A percentile compares a stretch with the other conserved stretches of the same genome.
Conservation (phyloP, 352 stramenopile genomes). For the Phytophthora pseudosyringae region DNA sequence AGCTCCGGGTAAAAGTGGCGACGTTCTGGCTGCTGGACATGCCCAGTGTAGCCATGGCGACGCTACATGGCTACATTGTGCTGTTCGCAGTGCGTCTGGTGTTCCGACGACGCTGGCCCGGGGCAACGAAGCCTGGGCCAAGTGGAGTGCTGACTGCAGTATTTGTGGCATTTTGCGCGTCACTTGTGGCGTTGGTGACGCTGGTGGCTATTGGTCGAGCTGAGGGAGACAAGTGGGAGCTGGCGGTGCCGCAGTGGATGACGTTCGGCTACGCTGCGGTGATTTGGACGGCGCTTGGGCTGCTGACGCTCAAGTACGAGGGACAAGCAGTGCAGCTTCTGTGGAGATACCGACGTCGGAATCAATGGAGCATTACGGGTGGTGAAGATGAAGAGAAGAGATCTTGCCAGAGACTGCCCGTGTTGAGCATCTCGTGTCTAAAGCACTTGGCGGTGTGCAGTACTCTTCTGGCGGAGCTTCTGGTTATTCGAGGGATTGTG, state of each 20-base stretch:
- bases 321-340: slow-evolving; percentile 28
- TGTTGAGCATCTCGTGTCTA: slow-evolving; percentile 26
- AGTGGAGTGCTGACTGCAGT: slow-evolving; percentile 10
- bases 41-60: slow-evolving; percentile 33
- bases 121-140: neutral
- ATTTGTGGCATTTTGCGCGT: slow-evolving; percentile 27
- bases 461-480: slow-evolving; percentile 27
- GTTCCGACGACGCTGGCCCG: slow-evolving; percentile 32
- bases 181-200: slow-evolving; percentile 21
- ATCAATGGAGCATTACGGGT: slow-evolving; percentile 7
- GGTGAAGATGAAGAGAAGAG: neutral
- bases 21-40: slow-evolving; percentile 48
- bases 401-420: slow-evolving; percentile 3
- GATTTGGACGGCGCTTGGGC: slow-evolving; percentile 30
- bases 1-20: slow-evolving; percentile 6
- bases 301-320: slow-evolving; percentile 32
- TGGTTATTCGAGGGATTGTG: slow-evolving; percentile 19
- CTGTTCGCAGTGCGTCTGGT: slow-evolving; percentile 38
- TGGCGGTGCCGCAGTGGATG: slow-evolving; percentile 26
- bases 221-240: neutral
- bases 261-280: slow-evolving; percentile 32
- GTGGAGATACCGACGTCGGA: slow-evolving; percentile 21
- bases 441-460: slow-evolving; percentile 26
- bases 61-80: slow-evolving; percentile 42
- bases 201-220: slow-evolving; percentile 18